These are phyloP conservation scores for Penicillium parvum DNA, from an alignment of 495 filamentous ascomycete genomes.

Conservation along the genomic window DNA sequence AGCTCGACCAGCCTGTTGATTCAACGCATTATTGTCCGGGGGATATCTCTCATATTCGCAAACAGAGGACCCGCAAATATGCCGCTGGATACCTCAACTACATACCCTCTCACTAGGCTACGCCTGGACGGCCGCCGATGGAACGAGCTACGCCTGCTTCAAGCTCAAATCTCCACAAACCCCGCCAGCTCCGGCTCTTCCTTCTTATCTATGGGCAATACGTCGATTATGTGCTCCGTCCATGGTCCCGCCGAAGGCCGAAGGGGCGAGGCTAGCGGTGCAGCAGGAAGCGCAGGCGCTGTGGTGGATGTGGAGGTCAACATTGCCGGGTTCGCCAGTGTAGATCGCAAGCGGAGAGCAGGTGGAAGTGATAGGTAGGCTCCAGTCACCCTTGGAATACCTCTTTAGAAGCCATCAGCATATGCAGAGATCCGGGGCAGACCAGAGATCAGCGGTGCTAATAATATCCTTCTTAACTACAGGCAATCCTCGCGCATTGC, in stretches of 20 bases:
- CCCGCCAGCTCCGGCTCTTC: constrained; percentile 83
- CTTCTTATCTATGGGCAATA: constrained; percentile 94
- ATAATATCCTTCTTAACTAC: background rate
- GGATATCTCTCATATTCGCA: background rate
- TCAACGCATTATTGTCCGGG: background rate
- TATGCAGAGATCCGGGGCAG: too few species aligned
- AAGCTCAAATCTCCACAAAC: constrained; percentile 87
- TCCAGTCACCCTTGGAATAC: too few species aligned
- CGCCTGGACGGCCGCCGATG: constrained; percentile 92
- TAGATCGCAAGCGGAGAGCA: constrained; percentile 72
- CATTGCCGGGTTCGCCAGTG: constrained; percentile 80
- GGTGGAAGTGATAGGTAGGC: constrained; percentile 70
- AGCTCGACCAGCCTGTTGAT: constrained; percentile 8
- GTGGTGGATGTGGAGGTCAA: constrained; percentile 77
- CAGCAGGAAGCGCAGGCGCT: constrained; percentile 48
- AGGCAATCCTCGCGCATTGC: constrained; percentile 80
- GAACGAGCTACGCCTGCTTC: constrained; percentile 92
- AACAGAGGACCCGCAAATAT: constrained; percentile 42
- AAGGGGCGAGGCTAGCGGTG: constrained; percentile 42
- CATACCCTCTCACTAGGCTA: constrained; percentile 76
- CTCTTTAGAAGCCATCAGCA: too few species aligned
- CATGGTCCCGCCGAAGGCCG: constrained; percentile 71
- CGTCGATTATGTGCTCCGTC: constrained; percentile 90
- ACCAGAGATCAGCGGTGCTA: background rate
- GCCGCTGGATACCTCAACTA: constrained; percentile 85